Percentiles rank a stretch among this genome's conserved stretches.
Conservation (phyloP, 495 filamentous ascomycete species). For the Lichina pygmaea region DNA sequence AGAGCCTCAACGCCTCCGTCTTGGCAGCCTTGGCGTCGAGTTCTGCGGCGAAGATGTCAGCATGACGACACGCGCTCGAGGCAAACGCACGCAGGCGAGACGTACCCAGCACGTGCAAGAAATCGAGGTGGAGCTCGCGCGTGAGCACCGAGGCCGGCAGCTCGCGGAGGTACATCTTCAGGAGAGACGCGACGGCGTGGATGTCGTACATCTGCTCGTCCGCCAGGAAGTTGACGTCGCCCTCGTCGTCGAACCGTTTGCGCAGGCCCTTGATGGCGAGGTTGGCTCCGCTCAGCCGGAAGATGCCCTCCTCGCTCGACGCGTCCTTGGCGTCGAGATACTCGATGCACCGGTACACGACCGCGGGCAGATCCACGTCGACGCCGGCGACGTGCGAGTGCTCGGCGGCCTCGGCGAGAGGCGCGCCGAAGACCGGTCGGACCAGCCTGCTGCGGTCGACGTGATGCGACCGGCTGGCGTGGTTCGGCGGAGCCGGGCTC, state of each 20-base stretch:
- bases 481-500: conserved; percentile 10
- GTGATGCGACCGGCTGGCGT: conserved; percentile 9
- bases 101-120: conserved; percentile 62
- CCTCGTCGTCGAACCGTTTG: conserved; percentile 81
- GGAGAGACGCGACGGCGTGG: conserved; percentile 77
- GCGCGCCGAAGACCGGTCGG: conserved; percentile 63
- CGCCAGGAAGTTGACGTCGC: conserved; percentile 66
- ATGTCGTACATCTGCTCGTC: conserved; percentile 82
- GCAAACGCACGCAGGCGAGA: not conserved
- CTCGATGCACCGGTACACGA: conserved; percentile 89
- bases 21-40: conserved; percentile 46
- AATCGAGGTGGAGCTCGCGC: conserved; percentile 68
- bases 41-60: conserved; percentile 14
- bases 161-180: conserved; percentile 87
- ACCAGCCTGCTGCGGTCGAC: conserved; percentile 25
- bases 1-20: conserved; percentile 49
- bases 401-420: conserved; percentile 57
- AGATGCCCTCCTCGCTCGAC: conserved; percentile 75
- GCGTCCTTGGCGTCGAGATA: conserved; percentile 72
- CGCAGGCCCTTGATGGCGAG: conserved; percentile 73
- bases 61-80: not conserved
- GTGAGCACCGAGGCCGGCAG: conserved; percentile 78
- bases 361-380: conserved; percentile 56
- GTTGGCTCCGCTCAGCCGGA: conserved; percentile 83
- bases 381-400: conserved; percentile 46